phyloP scores from a whole-genome alignment of 1,284 basidiomycete species.

The Neolentinus lepideus region DNA sequence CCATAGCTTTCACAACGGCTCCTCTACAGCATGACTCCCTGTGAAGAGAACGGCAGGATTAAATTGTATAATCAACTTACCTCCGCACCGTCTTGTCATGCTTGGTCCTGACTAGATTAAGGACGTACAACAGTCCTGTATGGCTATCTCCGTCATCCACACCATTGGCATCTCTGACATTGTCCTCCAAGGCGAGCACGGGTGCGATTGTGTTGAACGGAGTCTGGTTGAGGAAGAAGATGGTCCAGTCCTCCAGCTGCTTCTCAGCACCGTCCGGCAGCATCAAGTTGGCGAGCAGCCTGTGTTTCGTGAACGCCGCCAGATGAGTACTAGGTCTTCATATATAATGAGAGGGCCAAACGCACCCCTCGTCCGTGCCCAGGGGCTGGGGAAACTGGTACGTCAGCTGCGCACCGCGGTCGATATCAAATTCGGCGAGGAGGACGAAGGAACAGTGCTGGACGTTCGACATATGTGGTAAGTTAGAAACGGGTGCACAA shows the following conservation, averaged over 20 bases:
- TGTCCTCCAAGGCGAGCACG: slow-evolving; percentile 64
- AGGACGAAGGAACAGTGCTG: slow-evolving; percentile 89
- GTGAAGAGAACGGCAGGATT: not conserved
- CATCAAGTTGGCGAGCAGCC: slow-evolving; percentile 95
- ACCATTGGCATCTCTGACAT: slow-evolving; percentile 26
- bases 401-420: slow-evolving; percentile 83
- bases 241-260: slow-evolving; percentile 94
- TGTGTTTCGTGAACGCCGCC: slow-evolving; percentile 28
- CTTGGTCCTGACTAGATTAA: slow-evolving; percentile 95
- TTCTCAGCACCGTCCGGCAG: slow-evolving; percentile 96
- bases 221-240: slow-evolving; percentile 96
- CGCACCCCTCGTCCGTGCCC: slow-evolving; percentile 87
- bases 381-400: slow-evolving; percentile 93
- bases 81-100: slow-evolving; percentile 83
- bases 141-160: slow-evolving; percentile 21
- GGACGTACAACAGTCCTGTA: slow-evolving; percentile 78
- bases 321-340: too few relatives aligned
- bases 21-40: slow-evolving; percentile 51
- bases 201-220: slow-evolving; percentile 80
- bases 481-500: not conserved
- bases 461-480: slow-evolving; percentile 14
- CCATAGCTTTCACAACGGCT: slow-evolving; percentile 92
- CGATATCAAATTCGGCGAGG: slow-evolving; percentile 94
- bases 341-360: too few relatives aligned
- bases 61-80: slow-evolving; percentile 34